Conservation (phyloP, 1,284 basidiomycete genomes). For the Ceratobasidium sp. region DNA sequence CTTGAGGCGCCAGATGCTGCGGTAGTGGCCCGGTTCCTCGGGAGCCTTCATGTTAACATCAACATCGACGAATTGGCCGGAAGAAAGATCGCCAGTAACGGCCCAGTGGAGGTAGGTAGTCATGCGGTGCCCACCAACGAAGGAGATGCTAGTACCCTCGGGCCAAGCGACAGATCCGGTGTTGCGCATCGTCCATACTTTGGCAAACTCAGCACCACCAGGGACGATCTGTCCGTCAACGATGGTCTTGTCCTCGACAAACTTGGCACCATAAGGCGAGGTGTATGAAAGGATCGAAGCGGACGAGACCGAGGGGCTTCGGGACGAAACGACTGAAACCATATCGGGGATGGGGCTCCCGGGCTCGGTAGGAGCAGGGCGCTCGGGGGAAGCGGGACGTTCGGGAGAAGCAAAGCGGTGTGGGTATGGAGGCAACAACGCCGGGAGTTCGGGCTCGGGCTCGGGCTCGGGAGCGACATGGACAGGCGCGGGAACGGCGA, state of each 20-base stretch:
- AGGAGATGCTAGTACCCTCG: constrained; percentile 65
- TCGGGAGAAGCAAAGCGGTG: not conserved
- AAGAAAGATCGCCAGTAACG: constrained; percentile 60
- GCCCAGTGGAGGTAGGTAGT: constrained; percentile 48
- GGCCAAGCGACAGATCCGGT: constrained; percentile 70
- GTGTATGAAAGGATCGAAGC: not conserved
- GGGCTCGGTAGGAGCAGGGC: constrained; percentile 12
- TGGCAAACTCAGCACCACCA: constrained; percentile 81
- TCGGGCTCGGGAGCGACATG: not conserved
- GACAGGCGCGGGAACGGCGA: constrained; percentile 14
- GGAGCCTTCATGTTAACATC: constrained; percentile 82
- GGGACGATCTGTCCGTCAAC: constrained; percentile 77
- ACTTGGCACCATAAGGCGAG: constrained; percentile 57
- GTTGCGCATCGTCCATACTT: constrained; percentile 77
- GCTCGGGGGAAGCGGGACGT: not conserved
- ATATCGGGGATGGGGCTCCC: constrained; percentile 9
- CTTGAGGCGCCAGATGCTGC: constrained; percentile 73
- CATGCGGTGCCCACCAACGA: constrained; percentile 67
- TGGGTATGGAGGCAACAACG: constrained; percentile 12
- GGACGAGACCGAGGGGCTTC: not conserved
- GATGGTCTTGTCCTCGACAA: constrained; percentile 71
- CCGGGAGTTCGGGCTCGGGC: constrained; percentile 1
- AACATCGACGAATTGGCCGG: constrained; percentile 66
- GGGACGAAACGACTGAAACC: not conserved
- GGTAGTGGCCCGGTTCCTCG: constrained; percentile 70